These are phyloP conservation scores for Sutorius australiensis DNA, from an alignment of 768 basidiomycete genomes.

Conservation along the genomic window DNA sequence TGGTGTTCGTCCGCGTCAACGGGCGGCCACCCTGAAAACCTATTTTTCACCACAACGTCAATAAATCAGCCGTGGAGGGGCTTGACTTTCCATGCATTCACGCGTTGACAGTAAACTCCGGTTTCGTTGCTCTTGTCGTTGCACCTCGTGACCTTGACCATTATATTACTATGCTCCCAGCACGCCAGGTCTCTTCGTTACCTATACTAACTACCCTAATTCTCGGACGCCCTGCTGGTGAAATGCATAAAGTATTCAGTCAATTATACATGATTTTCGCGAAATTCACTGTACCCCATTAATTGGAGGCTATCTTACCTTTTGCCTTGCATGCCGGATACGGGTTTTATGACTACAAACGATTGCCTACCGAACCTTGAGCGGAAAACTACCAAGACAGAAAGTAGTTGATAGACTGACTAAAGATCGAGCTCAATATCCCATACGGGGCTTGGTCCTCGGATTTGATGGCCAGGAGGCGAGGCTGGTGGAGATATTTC, in stretches of 20 bases:
- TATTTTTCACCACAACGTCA: slow-evolving; percentile 28
- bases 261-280: slow-evolving; percentile 19
- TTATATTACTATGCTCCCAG: neutral
- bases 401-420: slow-evolving; percentile 18
- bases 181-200: neutral
- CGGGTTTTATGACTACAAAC: neutral
- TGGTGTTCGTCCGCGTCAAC: slow-evolving; percentile 18
- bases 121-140: neutral
- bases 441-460: slow-evolving; percentile 62
- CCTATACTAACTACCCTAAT: slow-evolving; percentile 3
- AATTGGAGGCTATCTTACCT: neutral
- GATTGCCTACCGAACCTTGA: neutral
- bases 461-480: slow-evolving; percentile 17
- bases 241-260: slow-evolving; percentile 21
- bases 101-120: neutral
- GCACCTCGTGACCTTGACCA: neutral
- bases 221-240: neutral
- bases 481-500: slow-evolving; percentile 7
- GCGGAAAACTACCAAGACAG: neutral
- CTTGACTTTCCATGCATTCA: neutral
- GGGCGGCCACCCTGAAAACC: slow-evolving; percentile 26
- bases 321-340: neutral
- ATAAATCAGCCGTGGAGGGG: neutral
- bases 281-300: neutral
- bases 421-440: slow-evolving; percentile 63